Evolutionary conservation across 163 green algal genomes (phyloP).

Genomic region (Chloromonas sp.): DNA sequence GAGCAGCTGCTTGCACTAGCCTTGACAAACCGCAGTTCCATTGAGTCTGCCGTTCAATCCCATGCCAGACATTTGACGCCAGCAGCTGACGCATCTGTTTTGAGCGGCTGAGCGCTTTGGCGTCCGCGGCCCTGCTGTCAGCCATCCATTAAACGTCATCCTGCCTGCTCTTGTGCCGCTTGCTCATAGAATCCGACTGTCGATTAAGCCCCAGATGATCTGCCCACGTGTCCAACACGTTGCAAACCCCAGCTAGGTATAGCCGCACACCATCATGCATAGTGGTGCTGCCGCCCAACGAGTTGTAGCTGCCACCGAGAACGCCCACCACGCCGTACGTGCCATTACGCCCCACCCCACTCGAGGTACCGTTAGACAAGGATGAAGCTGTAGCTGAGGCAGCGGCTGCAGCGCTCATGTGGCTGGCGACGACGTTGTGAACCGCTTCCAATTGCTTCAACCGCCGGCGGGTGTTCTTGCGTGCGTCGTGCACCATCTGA

Average conservation of each 20-base stretch:
- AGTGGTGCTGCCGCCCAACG: constrained; percentile 6
- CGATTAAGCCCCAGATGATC: constrained; percentile 1
- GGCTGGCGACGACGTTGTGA: not conserved
- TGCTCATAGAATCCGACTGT: not conserved
- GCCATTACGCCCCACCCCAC: not conserved
- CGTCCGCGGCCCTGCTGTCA: no score
- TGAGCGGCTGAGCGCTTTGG: no score
- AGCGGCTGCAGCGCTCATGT: not conserved
- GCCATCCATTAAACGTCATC: not conserved
- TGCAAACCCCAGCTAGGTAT: constrained; percentile 6
- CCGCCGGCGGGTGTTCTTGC: constrained; percentile 20
- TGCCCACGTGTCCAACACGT: constrained; percentile 7
- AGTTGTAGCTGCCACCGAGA: not conserved
- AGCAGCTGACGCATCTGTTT: no score
- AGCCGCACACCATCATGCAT: constrained; percentile 12
- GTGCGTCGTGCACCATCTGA: constrained; percentile 21
- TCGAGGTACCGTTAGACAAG: not conserved
- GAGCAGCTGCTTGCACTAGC: no score
- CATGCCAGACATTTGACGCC: no score
- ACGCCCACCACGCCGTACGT: not conserved
- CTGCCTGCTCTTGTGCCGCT: not conserved
- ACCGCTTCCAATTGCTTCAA: constrained; percentile 18
- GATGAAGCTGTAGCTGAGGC: not conserved
- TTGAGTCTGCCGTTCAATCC: no score
- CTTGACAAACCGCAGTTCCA: no score